phyloP scores from a whole-genome alignment of 139 green algal genomes.

The Tetraselmis chui region DNA sequence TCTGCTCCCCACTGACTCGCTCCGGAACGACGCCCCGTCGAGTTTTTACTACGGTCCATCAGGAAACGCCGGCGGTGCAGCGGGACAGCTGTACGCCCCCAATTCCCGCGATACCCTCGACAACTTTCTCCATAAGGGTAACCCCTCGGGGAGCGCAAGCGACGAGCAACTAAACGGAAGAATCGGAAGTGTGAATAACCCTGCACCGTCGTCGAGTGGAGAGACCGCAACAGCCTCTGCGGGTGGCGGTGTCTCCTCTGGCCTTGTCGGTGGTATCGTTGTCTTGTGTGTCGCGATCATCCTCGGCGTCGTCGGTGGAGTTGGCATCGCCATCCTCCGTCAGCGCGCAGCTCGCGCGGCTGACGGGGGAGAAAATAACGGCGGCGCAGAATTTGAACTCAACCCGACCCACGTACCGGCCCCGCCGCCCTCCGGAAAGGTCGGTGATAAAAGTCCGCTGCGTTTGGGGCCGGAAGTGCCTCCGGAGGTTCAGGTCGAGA shows the following conservation, averaged over 20 bases:
- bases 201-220: too few relatives aligned
- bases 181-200: too few relatives aligned
- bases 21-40: background rate
- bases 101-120: background rate
- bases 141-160: background rate
- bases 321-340: background rate
- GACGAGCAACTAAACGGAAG: background rate
- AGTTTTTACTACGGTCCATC: background rate
- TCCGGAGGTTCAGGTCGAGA: too few relatives aligned
- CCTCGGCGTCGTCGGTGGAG: background rate
- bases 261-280: background rate
- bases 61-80: too few relatives aligned
- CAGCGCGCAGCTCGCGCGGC: background rate
- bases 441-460: background rate
- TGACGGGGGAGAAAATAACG: background rate
- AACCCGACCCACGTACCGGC: background rate
- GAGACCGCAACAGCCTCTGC: background rate
- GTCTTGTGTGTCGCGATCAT: background rate
- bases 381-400: background rate
- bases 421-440: background rate
- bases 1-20: background rate
- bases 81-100: background rate
- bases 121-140: background rate
- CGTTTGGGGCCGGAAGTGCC: too few relatives aligned
- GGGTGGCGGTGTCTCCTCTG: background rate